Evolutionary conservation across 2,329 filamentous ascomycete species (phyloP).

Genomic region (Cladosporium halotolerans): DNA sequence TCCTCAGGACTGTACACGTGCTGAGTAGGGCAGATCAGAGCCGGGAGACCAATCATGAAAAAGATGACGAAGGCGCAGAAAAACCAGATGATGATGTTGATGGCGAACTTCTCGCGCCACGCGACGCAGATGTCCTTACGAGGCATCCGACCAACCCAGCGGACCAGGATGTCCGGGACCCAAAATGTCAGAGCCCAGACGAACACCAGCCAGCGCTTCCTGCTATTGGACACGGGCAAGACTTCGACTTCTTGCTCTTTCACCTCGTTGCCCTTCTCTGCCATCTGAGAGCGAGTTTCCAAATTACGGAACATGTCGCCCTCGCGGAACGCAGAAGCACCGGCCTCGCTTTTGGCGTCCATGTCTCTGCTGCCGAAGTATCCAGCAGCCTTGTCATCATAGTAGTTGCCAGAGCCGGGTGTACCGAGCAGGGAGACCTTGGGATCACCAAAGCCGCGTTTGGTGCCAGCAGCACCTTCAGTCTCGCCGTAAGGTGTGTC

Average conservation of each 20-base stretch:
- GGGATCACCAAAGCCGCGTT: conserved; percentile 52
- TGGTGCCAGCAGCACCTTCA: conserved; percentile 48
- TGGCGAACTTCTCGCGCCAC: conserved; percentile 95
- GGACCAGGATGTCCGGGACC: conserved; percentile 77
- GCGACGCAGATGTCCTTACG: conserved; percentile 88
- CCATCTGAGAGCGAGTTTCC: conserved; percentile 88
- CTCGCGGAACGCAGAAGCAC: conserved; percentile 79
- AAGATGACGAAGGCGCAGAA: conserved; percentile 72
- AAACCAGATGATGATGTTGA: conserved; percentile 96
- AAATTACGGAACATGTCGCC: conserved; percentile 98
- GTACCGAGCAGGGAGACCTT: conserved; percentile 50
- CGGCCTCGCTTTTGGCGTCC: conserved; percentile 85
- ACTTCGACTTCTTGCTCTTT: conserved; percentile 87
- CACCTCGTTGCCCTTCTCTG: conserved; percentile 89
- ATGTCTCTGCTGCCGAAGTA: conserved; percentile 78
- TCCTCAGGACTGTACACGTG: conserved; percentile 77
- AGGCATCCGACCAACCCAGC: conserved; percentile 71
- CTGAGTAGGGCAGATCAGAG: conserved; percentile 84
- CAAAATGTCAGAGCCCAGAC: conserved; percentile 82
- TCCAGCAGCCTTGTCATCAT: conserved; percentile 68
- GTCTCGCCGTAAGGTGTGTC: conserved; percentile 57
- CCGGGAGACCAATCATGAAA: conserved; percentile 83
- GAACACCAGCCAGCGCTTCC: conserved; percentile 84
- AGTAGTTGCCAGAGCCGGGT: conserved; percentile 54
- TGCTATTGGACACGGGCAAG: conserved; percentile 65